Evolutionary conservation across 768 basidiomycete genomes (phyloP), one percentile per base, ranked within the genome.

Genomic region (Tricholoma bakamatsutake): DNA sequence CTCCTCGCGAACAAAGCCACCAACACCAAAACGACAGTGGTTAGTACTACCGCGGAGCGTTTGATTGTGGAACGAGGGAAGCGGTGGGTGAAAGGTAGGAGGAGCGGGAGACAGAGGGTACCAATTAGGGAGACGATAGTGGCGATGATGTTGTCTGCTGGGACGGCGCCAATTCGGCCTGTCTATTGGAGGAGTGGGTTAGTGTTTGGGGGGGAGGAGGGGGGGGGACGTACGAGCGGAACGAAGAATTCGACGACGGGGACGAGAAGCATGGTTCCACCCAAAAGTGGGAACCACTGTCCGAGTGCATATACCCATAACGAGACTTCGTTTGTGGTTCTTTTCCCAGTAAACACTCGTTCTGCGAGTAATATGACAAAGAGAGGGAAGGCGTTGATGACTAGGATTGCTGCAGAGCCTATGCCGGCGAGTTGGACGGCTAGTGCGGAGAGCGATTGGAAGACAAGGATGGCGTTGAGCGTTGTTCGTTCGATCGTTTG

Each of bases 111-210:
- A 5, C 77, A 71, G 33, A 87, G 77, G 33, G 82, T 74, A 4
- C 80, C 79, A 2, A 86, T 67, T 30, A 79, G 64, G 0, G 87
- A 71, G 4, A 90, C 80, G 31, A 95, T 81, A 3, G 84, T 82
- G 0, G 91, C 94, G 35, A 98, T 88, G 64, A 98, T 86, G 65
- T 88, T 82, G 59, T 98, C 96, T 1, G 86, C 85, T 0, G 96
- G 95, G 0, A 88, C 91, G 34, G 76, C 80, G 33, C 92, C 91
- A 49, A 88, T 81, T 7, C 93, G 82, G 18, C 94, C 94, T 0
- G 89, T 92, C 88, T 90, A 60, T 5, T 55, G 30, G 17, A 27
- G 21, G 21, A 12, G 12, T 62, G 47, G 47, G 47, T 8, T 7
- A 53, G 39, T 30, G 17, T 9, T 6, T 4, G 13, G 40, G 35